Base-by-base conservation (phyloP, 495 filamentous ascomycete species). In the Endocarpon pusillum region DNA sequence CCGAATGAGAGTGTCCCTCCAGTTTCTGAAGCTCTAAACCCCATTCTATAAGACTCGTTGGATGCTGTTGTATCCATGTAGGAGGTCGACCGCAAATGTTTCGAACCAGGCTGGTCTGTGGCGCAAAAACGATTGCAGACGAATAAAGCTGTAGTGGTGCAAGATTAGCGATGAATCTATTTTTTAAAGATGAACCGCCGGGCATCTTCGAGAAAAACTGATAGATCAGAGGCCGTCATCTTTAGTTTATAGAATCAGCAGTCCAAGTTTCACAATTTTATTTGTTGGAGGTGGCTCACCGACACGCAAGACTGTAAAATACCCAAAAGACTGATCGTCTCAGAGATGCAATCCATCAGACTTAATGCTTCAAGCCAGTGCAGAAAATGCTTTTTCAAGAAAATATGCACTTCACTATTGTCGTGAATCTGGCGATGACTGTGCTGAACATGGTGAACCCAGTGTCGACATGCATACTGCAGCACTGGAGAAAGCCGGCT, bases 401-500 rank as follows among this genome's bases (percentile, higher is more conserved):
- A 68, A 4, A n/a, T 17, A 29, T 51, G 22, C 7, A 55, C 42
- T 10, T 35, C 33, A 36, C 39, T 41, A 18, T 41, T 28, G 32
- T 58, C 41, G 28, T 34, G 17, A 19, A 56, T 17, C 11, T 8
- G 4, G 15, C 33, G 9, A 16, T 46, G 36, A 33, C 51, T 54
- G 35, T 55, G 21, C 32, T 53, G 24, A 19, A 64, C 18, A 49
- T 73, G 61, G 35, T 57, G 23, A 28, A 59, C 47, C 66, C 57
- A 71, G 38, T 61, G 62, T 11, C 45, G 48, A 46, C 60, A 68
- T 18, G 55, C 42, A 35, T 67, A 60, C 38, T 47, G 43, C n/a
- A 58, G 19, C 24, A 52, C 48, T 18, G 44, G 5, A 33, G 47
- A 41, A 14, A 66, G 32, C 36, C 34, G 33, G 0, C 51, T 9